Percentiles rank a stretch among this genome's conserved stretches.
phyloP scores from a whole-genome alignment of 306 rosid species.

The Acmispon strigosus region DNA sequence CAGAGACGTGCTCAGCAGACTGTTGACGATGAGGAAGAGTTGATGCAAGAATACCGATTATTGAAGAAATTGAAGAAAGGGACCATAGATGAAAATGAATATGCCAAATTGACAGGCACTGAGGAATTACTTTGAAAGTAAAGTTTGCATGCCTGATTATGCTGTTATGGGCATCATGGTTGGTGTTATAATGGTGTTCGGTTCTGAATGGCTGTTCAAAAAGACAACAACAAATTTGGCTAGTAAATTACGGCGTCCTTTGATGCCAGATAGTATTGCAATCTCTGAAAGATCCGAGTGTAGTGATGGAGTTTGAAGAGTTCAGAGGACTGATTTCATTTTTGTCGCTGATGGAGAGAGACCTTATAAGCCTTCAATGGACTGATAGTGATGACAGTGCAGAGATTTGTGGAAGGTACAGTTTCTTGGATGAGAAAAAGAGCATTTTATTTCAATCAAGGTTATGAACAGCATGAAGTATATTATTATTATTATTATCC shows the following conservation, averaged over 20 bases:
- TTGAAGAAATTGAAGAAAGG: constrained; percentile 88
- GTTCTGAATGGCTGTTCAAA: neutral
- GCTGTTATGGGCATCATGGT: neutral
- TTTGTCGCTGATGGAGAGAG: neutral
- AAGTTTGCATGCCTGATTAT: constrained; percentile 1
- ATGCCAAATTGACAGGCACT: constrained; percentile 73
- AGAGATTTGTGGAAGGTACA: neutral
- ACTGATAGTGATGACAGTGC: constrained; percentile 5
- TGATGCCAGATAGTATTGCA: constrained; percentile 6
- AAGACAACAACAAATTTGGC: neutral
- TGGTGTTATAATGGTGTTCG: neutral
- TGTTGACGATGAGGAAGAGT: constrained; percentile 79
- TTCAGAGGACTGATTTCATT: neutral
- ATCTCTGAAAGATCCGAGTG: constrained; percentile 1
- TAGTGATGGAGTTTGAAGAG: neutral
- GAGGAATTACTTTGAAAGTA: constrained; percentile 61
- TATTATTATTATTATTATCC: no score
- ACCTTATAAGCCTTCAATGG: neutral
- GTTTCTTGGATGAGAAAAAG: constrained; percentile 6
- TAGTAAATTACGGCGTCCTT: neutral
- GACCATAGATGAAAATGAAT: constrained; percentile 62
- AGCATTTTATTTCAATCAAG: neutral
- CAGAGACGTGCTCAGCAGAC: constrained; percentile 86
- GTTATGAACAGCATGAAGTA: neutral
- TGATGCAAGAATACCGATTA: constrained; percentile 66